Evolutionary conservation across 495 filamentous ascomycete genomes (phyloP), one percentile per base, ranked within the genome.

Genomic region (Tuber brumale): DNA sequence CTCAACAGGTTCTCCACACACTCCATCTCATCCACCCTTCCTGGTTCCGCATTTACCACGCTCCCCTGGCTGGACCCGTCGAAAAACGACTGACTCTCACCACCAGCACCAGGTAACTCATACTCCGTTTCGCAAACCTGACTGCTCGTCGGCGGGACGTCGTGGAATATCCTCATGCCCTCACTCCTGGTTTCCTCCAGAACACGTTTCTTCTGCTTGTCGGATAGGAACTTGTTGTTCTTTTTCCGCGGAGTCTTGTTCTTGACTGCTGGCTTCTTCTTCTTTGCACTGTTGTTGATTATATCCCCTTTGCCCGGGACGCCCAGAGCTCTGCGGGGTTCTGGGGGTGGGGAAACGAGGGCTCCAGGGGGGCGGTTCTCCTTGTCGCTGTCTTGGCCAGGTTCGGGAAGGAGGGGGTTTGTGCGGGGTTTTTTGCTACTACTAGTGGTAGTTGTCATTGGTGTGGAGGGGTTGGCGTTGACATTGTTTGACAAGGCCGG

Each of bases 1-100:
- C 81, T 82, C 71, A 82, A 69, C 71, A 82, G 72, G 39, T 82
- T 82, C 77, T 82, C 81, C 10, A 82, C 81, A 75, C 81, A 82
- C 72, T 82, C 81, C 70, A 82, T 80, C 74, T 82, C 81, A 61
- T 82, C 81, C 14, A 80, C 73, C 21, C 77, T 71, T 16, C 35
- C 78, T 35, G 76, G 72, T 14, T 61, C 61, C 57, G 35, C 51
- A 31, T 66, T 74, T 31, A 69, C 27, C 18, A 39, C 57, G 4
- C 70, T 57, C 23, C 73, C 70, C 42, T 76, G 76, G 31, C 76
- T 78, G 23, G 76, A 78, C 21, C 48, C 76, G 12, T 70, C 70
- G n/a, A 72, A 78, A 48, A 78, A 78, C 8, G 70, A 76, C 31
- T 72, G 76, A 14, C 75, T 74, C 74, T 57, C 75, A 4, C n/a